phyloP scores from a whole-genome alignment of 768 basidiomycete species.

The Termitomyces sp. region DNA sequence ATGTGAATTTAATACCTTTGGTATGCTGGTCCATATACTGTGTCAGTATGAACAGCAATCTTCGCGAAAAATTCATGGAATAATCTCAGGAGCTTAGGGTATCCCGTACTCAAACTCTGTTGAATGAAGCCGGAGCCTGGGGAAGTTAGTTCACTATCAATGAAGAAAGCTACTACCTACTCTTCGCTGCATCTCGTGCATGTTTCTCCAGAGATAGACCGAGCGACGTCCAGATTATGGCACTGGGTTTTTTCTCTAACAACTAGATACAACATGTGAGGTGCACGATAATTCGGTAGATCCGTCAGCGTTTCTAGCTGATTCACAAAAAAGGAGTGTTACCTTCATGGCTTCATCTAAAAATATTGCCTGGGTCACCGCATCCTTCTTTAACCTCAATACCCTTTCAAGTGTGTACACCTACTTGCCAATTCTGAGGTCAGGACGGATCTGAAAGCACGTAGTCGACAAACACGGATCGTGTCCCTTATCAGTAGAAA shows the following conservation, averaged over 20 bases:
- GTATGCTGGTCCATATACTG: conserved; percentile 73
- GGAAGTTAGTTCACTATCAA: not conserved
- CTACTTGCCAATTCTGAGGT: conserved; percentile 30
- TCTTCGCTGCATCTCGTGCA: conserved; percentile 72
- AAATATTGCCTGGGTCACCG: conserved; percentile 70
- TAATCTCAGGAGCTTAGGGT: conserved; percentile 81
- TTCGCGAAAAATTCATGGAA: conserved; percentile 98
- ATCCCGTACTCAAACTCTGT: conserved; percentile 80
- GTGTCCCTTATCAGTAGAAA: not conserved
- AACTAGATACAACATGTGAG: conserved; percentile 34
- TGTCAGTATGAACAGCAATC: conserved; percentile 94
- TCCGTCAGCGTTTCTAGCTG: not conserved
- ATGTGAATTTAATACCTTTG: conserved; percentile 57
- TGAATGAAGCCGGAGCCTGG: conserved; percentile 87
- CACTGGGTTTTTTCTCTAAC: conserved; percentile 87
- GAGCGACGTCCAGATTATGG: conserved; percentile 86
- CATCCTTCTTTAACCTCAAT: conserved; percentile 81
- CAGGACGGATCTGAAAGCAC: not conserved
- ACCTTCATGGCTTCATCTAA: conserved; percentile 95
- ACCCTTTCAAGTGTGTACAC: conserved; percentile 96
- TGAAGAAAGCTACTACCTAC: conserved; percentile 31
- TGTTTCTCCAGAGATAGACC: conserved; percentile 78
- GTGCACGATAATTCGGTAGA: not conserved
- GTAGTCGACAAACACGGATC: not conserved
- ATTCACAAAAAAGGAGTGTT: not conserved